Evolutionary conservation across 768 basidiomycete genomes (phyloP).

Genomic region (Mycena kentingensis): DNA sequence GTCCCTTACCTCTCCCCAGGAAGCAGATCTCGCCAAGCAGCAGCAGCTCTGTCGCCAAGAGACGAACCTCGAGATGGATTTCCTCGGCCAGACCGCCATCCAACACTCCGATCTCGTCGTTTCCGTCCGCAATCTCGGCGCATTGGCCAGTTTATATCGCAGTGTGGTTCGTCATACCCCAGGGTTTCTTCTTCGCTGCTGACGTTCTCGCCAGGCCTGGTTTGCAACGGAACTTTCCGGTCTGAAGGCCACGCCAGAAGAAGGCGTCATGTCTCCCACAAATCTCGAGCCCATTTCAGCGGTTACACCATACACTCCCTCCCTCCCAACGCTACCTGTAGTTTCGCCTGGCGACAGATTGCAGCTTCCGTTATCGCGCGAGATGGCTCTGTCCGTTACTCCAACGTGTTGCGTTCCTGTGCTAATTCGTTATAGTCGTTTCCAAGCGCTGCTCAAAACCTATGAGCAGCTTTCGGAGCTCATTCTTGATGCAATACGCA

Average conservation of each 20-base stretch:
- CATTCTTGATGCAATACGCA: constrained; percentile 82
- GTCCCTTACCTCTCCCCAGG: constrained; percentile 31
- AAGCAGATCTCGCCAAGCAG: constrained; percentile 42
- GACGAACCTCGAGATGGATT: constrained; percentile 71
- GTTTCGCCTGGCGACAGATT: constrained; percentile 49
- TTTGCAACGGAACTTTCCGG: constrained; percentile 71
- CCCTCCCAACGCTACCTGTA: constrained; percentile 44
- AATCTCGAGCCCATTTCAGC: constrained; percentile 54
- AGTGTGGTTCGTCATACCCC: constrained; percentile 67
- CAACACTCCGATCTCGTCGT: constrained; percentile 66
- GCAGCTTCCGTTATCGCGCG: constrained; percentile 75
- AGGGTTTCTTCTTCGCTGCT: constrained; percentile 1
- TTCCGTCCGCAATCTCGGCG: constrained; percentile 70
- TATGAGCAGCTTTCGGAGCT: constrained; percentile 88
- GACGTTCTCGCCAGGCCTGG: constrained; percentile 63
- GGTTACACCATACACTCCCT: constrained; percentile 48
- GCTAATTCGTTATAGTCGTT: constrained; percentile 59
- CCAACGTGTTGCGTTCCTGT: background rate
- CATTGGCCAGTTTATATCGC: constrained; percentile 77
- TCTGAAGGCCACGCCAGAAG: constrained; percentile 65
- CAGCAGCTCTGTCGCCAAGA: constrained; percentile 73
- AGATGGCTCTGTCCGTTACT: constrained; percentile 80
- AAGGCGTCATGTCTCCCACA: constrained; percentile 49
- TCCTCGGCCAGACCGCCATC: constrained; percentile 58
- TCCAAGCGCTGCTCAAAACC: constrained; percentile 86